These are phyloP conservation scores for Drechslerella coelobrocha DNA, from an alignment of 2,329 filamentous ascomycete genomes.

Conservation along the genomic window DNA sequence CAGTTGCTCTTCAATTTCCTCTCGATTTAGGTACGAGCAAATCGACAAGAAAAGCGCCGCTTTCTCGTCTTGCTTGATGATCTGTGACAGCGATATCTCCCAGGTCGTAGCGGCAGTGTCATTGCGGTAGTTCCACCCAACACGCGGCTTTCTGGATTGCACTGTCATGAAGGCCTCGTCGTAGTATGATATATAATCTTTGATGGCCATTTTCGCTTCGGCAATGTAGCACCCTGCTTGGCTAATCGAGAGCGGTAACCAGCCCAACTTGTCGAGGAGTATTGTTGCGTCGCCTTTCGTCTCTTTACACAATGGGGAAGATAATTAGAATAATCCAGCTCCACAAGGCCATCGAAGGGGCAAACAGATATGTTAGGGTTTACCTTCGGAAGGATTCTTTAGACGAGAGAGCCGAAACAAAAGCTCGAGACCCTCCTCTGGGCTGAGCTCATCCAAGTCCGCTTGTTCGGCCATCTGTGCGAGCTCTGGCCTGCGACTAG, in stretches of 20 bases:
- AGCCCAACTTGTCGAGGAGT: constrained; percentile 35
- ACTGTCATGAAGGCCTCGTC: constrained; percentile 35
- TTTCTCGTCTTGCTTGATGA: constrained; percentile 31
- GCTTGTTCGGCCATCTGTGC: neutral
- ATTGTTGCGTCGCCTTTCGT: constrained; percentile 7
- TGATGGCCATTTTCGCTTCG: constrained; percentile 39
- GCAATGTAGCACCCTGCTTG: constrained; percentile 40
- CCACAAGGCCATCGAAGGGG: too few relatives aligned
- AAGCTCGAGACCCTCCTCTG: neutral
- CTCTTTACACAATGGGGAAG: neutral
- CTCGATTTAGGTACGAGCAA: constrained; percentile 51
- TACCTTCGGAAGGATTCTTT: neutral
- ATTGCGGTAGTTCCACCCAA: constrained; percentile 32
- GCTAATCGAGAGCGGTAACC: constrained; percentile 29
- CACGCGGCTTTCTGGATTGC: constrained; percentile 25
- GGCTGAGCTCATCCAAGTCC: neutral
- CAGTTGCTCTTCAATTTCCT: constrained; percentile 48
- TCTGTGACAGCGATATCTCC: constrained; percentile 51
- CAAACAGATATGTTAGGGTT: too few relatives aligned
- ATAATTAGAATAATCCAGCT: too few relatives aligned
- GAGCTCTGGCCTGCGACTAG: constrained; percentile 16
- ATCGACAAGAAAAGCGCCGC: constrained; percentile 46
- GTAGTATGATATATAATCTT: constrained; percentile 39
- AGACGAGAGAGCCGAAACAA: neutral
- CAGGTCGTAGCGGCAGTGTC: constrained; percentile 47